Conservation (phyloP, 192 early-diverging fungal species). For the Coemansia javaensis region DNA sequence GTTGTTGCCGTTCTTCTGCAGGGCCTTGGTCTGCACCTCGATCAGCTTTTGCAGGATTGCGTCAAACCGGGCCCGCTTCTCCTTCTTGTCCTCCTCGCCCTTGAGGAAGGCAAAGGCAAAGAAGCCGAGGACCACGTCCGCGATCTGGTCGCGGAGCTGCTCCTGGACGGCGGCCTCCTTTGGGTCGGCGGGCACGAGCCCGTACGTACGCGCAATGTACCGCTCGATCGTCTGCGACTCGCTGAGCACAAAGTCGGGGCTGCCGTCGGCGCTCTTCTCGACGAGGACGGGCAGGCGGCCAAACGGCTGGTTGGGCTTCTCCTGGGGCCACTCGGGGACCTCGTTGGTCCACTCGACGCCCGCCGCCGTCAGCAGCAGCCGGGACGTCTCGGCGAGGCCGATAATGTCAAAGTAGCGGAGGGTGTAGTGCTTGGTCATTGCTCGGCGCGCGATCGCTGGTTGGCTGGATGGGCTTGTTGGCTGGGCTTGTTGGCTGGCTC, state of each 20-base stretch:
- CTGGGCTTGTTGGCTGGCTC: too few species aligned
- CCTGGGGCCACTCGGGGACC: slow-evolving; percentile 21
- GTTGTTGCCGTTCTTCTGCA: slow-evolving; percentile 52
- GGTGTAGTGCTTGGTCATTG: slow-evolving; percentile 2
- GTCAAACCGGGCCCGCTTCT: slow-evolving; percentile 15
- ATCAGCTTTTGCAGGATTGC: slow-evolving; percentile 16
- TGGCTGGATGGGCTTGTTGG: too few species aligned
- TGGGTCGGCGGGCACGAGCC: slow-evolving; percentile 19
- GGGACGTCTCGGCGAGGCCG: slow-evolving; percentile 16
- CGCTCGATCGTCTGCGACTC: slow-evolving; percentile 51
- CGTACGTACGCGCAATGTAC: slow-evolving; percentile 48
- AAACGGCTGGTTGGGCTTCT: slow-evolving; percentile 21
- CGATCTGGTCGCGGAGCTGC: slow-evolving; percentile 9
- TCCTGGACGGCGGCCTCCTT: slow-evolving; percentile 30
- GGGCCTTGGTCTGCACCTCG: slow-evolving; percentile 27
- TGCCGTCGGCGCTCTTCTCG: slow-evolving; percentile 16
- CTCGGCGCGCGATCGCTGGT: too few species aligned
- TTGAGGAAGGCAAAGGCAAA: not conserved
- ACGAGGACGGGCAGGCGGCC: slow-evolving; percentile 29
- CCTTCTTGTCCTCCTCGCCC: slow-evolving; percentile 7
- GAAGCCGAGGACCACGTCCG: slow-evolving; percentile 1
- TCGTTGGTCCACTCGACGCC: slow-evolving; percentile 35
- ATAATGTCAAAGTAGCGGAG: slow-evolving; percentile 23
- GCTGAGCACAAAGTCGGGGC: slow-evolving; percentile 17
- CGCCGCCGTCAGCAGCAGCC: slow-evolving; percentile 33